A percentile compares a stretch with the other conserved stretches of the same genome.
phyloP scores from a whole-genome alignment of 106 monocot genomes.

The Platanthera guangdongensis region DNA sequence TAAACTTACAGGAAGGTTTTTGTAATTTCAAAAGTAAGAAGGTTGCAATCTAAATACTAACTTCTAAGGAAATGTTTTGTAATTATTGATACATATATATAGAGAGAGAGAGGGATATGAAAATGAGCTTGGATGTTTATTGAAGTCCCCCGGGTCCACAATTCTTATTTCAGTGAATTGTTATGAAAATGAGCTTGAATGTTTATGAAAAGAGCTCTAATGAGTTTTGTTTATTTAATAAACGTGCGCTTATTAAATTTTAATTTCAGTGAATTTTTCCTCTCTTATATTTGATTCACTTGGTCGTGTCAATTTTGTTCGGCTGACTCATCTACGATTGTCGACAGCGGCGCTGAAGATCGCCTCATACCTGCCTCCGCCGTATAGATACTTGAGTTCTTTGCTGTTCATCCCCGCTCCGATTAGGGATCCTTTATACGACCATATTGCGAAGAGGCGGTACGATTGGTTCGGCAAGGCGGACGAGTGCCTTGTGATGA shows the following conservation, averaged over 20 bases:
- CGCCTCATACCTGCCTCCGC: conserved; percentile 63
- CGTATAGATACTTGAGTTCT: conserved; percentile 43
- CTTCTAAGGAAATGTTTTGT: too few species aligned
- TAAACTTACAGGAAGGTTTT: too few species aligned
- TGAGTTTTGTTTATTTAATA: too few species aligned
- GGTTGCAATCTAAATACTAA: too few species aligned
- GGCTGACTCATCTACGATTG: not conserved
- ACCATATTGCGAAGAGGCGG: conserved; percentile 51
- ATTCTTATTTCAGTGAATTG: too few species aligned
- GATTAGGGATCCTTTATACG: conserved; percentile 57
- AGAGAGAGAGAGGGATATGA: too few species aligned
- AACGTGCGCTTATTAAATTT: not conserved
- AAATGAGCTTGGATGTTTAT: too few species aligned
- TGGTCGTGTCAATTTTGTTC: not conserved
- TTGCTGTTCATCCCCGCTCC: conserved; percentile 52
- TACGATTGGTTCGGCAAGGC: conserved; percentile 68
- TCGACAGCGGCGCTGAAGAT: conserved; percentile 67
- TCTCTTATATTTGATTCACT: not conserved
- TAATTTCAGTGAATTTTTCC: not conserved
- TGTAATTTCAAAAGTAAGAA: too few species aligned
- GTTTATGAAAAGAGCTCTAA: too few species aligned
- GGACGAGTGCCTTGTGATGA: conserved; percentile 61
- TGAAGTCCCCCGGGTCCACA: too few species aligned
- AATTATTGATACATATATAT: too few species aligned
- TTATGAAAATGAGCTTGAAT: too few species aligned